Evolutionary conservation across 1,139 yeast species (phyloP), one percentile per base, ranked within the genome.

Genomic region (Debaryomyces udenii): DNA sequence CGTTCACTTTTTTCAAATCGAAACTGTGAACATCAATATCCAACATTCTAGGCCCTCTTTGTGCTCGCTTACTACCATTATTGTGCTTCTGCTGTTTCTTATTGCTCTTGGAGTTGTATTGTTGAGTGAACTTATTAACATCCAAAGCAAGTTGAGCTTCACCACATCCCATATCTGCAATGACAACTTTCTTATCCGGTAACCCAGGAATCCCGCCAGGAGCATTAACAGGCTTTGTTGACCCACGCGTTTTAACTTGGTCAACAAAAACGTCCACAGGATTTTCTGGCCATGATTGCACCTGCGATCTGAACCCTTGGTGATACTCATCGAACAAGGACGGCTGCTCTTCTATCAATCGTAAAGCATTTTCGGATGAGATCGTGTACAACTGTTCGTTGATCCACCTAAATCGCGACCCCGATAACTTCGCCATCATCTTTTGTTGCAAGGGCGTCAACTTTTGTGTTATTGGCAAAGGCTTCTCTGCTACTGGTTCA

Each of bases 81-180:
- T 58, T 43, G 50, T 60, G 49, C 43, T 62, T 52, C 47, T 66
- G 70, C 41, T 20, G 22, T 44, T 62, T 59, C 42, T 64, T 63
- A 28, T 59, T 53, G 43, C 62, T 57, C 42, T 64, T 59, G 38
- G 47, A 42, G 41, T 64, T 68, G 55, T 61, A 63, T 44, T 65
- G 61, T 35, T 67, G 65, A 40, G 77, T 69, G 51, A 79, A 78
- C 15, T 75, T 71, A 35, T 70, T 66, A 30, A 89, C 74, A 49
- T 88, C 86, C 28, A 76, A 62, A 1, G 96, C 83, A 34, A 93
- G 72, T 55, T 86, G 86, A 0, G 98, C 98, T 62, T 93, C 99
- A 38, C 99, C 99, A 64, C 99, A 93, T 9, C 99, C 99, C 97
- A 93, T 90, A 66, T 93, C 99, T 0, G 98, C 97, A 41, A 93